phyloP scores from a whole-genome alignment of 805 yeast species.

The Candida vaughaniae region DNA sequence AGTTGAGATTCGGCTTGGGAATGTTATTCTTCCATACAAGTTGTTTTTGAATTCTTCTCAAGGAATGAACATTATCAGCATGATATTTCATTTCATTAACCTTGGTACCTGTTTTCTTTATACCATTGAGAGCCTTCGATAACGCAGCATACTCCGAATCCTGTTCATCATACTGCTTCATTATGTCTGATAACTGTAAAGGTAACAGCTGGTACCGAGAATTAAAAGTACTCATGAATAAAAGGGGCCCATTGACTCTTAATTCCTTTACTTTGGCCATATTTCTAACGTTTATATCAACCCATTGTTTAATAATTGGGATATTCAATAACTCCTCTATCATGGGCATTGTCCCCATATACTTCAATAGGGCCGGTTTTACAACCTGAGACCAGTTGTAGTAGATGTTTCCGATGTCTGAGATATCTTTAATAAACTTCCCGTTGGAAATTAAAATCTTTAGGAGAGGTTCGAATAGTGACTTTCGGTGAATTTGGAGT shows the following conservation, averaged over 20 bases:
- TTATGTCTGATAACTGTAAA: slow-evolving; percentile 59
- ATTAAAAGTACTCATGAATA: slow-evolving; percentile 43
- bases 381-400: slow-evolving; percentile 64
- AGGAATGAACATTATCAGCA: slow-evolving; percentile 57
- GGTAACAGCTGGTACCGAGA: slow-evolving; percentile 53
- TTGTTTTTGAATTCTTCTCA: slow-evolving; percentile 53
- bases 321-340: slow-evolving; percentile 54
- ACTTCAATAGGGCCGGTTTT: slow-evolving; percentile 50
- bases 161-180: slow-evolving; percentile 39
- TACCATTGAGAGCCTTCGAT: slow-evolving; percentile 51
- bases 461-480: slow-evolving; percentile 57
- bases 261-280: slow-evolving; percentile 49
- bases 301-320: slow-evolving; percentile 60
- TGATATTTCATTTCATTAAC: slow-evolving; percentile 63
- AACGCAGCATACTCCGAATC: slow-evolving; percentile 54
- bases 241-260: slow-evolving; percentile 39
- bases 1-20: slow-evolving; percentile 47
- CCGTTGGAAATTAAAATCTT: slow-evolving; percentile 60
- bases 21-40: slow-evolving; percentile 52
- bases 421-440: slow-evolving; percentile 54
- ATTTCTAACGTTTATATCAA: slow-evolving; percentile 47
- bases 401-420: slow-evolving; percentile 57
- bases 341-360: slow-evolving; percentile 60
- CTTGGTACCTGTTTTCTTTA: slow-evolving; percentile 52
- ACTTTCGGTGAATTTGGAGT: slow-evolving; percentile 52